Base-by-base conservation (phyloP, 2,329 filamentous ascomycete genomes). In the Cladosporium sp. region DNA sequence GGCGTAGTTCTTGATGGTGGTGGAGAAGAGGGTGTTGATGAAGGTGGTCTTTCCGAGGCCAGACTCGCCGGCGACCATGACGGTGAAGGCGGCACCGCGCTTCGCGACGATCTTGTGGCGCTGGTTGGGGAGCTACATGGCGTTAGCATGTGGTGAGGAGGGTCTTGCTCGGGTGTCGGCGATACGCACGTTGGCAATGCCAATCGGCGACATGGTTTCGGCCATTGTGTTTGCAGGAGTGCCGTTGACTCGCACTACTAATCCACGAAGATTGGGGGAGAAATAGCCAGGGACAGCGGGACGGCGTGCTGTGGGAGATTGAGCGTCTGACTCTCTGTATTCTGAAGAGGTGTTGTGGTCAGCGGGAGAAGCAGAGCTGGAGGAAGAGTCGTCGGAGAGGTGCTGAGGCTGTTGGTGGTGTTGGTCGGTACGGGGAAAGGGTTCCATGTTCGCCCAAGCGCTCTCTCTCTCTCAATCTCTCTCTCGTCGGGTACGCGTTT, bases 1-100 rank as follows among this genome's bases (percentile, higher is more conserved):
- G 82, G 93, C 93, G 74, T 99, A 99, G 83, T 97, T 99, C 83
- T 99, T 99, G 83, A 99, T 99, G 65, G 93, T 99, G 61, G 95
- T 99, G 57, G 93, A 99, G 82, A 99, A 99, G 55, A 99, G 85
- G 54, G 93, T 99, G 85, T 99, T 99, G 84, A 99, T 97, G 77
- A 99, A 99, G 66, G 93, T 99, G 20, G 95, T 99, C 84, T 99
- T 99, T 79, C 93, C 93, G 64, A 97, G 78, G 69, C 92, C 92
- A 62, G 93, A 97, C 79, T 99, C 92, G 78, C 92, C 92, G 77
- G 93, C 93, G 75, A 97, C 93, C 93, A 99, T 99, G 68, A 99
- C 96, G 60, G 93, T 99, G 77, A 99, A 99, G 69, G 91, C 88
- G 68, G 93, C 95, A 76, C 93, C 93, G 76, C 95, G 86, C 75